Evolutionary conservation across 2,329 filamentous ascomycete genomes (phyloP).

Genomic region (Sarocladiaceae sp.): DNA sequence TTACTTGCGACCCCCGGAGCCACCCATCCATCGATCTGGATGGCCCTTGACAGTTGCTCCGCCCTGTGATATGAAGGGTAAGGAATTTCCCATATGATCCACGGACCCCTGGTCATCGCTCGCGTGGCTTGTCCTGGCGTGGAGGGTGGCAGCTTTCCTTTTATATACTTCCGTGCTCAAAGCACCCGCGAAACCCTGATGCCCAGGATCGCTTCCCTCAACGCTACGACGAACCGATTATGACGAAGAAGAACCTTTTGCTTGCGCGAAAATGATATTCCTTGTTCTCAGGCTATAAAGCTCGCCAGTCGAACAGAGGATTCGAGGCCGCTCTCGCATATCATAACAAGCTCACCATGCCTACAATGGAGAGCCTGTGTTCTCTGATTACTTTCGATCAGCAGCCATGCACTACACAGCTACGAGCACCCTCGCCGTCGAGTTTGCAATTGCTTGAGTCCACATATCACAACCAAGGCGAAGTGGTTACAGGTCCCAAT

Average conservation of each 20-base stretch:
- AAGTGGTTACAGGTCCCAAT: background rate
- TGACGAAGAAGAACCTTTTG: background rate
- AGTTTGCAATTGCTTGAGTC: background rate
- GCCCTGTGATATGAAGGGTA: constrained; percentile 7
- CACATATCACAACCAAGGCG: background rate
- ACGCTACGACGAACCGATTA: background rate
- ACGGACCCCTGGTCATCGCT: constrained; percentile 1
- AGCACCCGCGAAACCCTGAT: background rate
- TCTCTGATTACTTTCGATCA: constrained; percentile 7
- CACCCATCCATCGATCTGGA: constrained; percentile 2
- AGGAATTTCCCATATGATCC: constrained; percentile 8
- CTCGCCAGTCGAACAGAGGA: background rate
- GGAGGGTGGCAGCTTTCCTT: background rate
- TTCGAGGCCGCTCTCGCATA: no score
- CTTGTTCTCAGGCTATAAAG: no score
- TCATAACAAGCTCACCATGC: no score
- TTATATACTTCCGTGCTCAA: constrained; percentile 6
- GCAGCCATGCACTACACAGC: background rate
- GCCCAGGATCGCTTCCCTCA: no score
- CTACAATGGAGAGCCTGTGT: constrained; percentile 5
- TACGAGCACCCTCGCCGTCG: constrained; percentile 1
- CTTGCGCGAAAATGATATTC: background rate
- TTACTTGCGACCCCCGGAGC: background rate
- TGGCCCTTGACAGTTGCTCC: constrained; percentile 8
- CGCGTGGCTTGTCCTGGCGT: constrained; percentile 5